Evolutionary conservation across 306 rosid genomes (phyloP).

Genomic region (Medicago lupulina): DNA sequence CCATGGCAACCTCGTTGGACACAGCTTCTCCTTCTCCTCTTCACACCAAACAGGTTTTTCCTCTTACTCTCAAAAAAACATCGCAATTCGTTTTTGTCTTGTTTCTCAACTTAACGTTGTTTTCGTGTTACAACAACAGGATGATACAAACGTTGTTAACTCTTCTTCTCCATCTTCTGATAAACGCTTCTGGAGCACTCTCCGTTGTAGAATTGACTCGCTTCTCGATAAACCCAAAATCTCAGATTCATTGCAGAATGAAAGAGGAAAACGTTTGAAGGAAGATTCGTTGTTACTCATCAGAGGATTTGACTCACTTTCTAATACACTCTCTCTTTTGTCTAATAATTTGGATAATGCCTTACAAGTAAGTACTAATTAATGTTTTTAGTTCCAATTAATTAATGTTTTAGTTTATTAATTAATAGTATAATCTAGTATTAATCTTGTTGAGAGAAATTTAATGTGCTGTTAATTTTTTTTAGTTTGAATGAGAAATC

Average conservation of each 20-base stretch:
- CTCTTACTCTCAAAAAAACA: background rate
- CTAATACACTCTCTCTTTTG: conserved; percentile 74
- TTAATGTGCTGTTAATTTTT: background rate
- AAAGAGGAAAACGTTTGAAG: conserved; percentile 54
- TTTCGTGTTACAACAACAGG: conserved; percentile 27
- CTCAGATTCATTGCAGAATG: conserved; percentile 46
- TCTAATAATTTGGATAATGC: conserved; percentile 81
- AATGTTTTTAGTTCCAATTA: background rate
- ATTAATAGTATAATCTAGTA: background rate
- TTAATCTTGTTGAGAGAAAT: background rate
- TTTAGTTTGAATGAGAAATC: background rate
- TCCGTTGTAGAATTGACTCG: conserved; percentile 55
- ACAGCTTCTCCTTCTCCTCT: conserved; percentile 54
- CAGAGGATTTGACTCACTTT: conserved; percentile 87
- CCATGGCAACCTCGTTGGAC: conserved; percentile 62
- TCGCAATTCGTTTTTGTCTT: background rate
- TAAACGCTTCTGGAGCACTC: conserved; percentile 77
- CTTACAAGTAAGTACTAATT: conserved; percentile 61
- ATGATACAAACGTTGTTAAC: conserved; percentile 40
- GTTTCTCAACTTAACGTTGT: background rate
- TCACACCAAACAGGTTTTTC: conserved; percentile 57
- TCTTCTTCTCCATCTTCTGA: conserved; percentile 80
- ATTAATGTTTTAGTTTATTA: background rate
- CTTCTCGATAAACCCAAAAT: conserved; percentile 51
- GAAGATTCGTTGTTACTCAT: conserved; percentile 76